Evolutionary conservation across 169 alveolate species (phyloP).

Genomic region (Pseudocohnilembus persalinus): DNA sequence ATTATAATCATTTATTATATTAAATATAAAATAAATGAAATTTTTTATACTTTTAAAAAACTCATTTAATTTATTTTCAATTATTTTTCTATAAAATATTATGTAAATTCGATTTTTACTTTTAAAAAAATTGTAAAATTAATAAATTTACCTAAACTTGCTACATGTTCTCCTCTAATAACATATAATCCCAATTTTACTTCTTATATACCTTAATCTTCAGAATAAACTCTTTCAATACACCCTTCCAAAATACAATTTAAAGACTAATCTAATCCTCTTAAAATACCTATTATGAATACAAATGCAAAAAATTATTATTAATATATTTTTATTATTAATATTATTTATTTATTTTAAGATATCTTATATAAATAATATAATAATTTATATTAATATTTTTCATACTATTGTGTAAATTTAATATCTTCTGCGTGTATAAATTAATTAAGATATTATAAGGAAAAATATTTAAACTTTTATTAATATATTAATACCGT

Average conservation of each 20-base stretch:
- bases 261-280: constrained; percentile 39
- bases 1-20: not conserved
- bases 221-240: constrained; percentile 33
- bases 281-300: constrained; percentile 13
- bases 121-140: not conserved
- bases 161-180: constrained; percentile 35
- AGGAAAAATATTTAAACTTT: no score
- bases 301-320: not conserved
- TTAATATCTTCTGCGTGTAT: no score
- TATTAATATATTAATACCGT: not conserved
- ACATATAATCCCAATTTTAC: constrained; percentile 28
- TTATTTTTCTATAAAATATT: constrained; percentile 2
- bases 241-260: constrained; percentile 29
- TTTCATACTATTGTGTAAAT: no score
- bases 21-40: not conserved
- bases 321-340: not conserved
- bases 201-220: constrained; percentile 13
- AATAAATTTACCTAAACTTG: constrained; percentile 22
- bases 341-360: not conserved
- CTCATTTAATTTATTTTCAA: not conserved
- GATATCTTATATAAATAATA: no score
- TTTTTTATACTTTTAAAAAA: constrained; percentile 1
- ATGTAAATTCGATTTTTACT: not conserved
- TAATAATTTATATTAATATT: no score
- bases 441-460: no score